A percentile compares a stretch with the other conserved stretches of the same genome.
Evolutionary conservation across 108 stramenopile genomes (phyloP).

Genomic region (Schizochytrium sp.): DNA sequence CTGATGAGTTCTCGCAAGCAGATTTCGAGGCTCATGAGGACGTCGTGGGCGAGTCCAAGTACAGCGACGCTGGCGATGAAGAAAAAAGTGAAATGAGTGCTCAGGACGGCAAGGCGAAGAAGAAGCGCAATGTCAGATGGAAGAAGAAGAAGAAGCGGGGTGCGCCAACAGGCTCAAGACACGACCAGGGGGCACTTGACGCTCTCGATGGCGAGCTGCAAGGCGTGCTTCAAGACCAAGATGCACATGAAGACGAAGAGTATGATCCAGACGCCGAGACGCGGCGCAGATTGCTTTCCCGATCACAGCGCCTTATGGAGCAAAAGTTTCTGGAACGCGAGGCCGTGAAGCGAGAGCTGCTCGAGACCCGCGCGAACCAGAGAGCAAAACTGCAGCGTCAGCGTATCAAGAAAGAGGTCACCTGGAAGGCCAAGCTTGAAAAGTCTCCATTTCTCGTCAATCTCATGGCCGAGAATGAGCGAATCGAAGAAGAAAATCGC

Average conservation of each 20-base stretch:
- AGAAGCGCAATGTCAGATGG: neutral
- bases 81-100: neutral
- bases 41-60: neutral
- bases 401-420: slow-evolving; percentile 17
- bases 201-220: too few relatives aligned
- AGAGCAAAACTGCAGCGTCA: neutral
- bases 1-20: neutral
- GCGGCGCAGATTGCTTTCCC: neutral
- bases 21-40: neutral
- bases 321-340: neutral
- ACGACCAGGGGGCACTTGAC: too few relatives aligned
- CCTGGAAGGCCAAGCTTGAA: slow-evolving; percentile 42
- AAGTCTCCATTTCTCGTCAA: slow-evolving; percentile 47
- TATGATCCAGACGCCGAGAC: neutral
- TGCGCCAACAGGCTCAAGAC: too few relatives aligned
- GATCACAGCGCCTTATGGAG: neutral
- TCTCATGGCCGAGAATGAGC: slow-evolving; percentile 55
- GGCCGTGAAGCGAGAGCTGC: neutral
- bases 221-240: neutral
- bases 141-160: neutral
- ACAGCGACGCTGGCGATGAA: neutral
- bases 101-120: neutral
- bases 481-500: slow-evolving; percentile 47
- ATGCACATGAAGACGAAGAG: neutral
- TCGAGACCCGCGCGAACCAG: neutral